These are phyloP conservation scores for Neoboletus magnificus DNA, from an alignment of 768 basidiomycete species.

Conservation along the genomic window DNA sequence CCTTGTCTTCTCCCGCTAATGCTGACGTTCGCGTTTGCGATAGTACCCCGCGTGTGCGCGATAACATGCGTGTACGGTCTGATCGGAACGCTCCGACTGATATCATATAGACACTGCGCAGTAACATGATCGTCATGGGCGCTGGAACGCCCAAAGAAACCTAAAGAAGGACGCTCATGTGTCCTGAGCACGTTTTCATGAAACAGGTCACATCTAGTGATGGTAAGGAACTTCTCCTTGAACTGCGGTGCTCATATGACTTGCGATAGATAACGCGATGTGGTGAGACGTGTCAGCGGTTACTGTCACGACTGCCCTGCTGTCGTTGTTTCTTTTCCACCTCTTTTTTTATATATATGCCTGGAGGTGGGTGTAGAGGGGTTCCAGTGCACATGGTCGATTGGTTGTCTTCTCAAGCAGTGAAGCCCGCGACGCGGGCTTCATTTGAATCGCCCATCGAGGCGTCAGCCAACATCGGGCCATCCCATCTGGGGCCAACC, in stretches of 20 bases:
- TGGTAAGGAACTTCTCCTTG: not conserved
- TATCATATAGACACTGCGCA: not conserved
- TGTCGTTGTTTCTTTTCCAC: not conserved
- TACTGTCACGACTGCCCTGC: not conserved
- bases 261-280: not conserved
- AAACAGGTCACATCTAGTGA: slow-evolving; percentile 9
- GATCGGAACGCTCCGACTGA: not conserved
- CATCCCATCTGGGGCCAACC: too few species aligned
- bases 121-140: not conserved
- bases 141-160: not conserved
- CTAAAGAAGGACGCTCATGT: slow-evolving; percentile 11
- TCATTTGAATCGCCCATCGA: not conserved
- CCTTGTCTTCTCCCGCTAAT: slow-evolving; percentile 1
- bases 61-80: not conserved
- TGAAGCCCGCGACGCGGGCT: not conserved
- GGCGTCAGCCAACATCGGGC: too few species aligned
- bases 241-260: slow-evolving; percentile 9
- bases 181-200: slow-evolving; percentile 10
- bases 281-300: not conserved
- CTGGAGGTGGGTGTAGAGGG: not conserved
- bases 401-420: too few species aligned
- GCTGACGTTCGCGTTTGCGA: not conserved
- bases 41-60: not conserved
- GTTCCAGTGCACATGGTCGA: not conserved
- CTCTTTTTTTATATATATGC: not conserved